Conservation (phyloP, 768 basidiomycete species). For the Neoboletus subvelutipes region DNA sequence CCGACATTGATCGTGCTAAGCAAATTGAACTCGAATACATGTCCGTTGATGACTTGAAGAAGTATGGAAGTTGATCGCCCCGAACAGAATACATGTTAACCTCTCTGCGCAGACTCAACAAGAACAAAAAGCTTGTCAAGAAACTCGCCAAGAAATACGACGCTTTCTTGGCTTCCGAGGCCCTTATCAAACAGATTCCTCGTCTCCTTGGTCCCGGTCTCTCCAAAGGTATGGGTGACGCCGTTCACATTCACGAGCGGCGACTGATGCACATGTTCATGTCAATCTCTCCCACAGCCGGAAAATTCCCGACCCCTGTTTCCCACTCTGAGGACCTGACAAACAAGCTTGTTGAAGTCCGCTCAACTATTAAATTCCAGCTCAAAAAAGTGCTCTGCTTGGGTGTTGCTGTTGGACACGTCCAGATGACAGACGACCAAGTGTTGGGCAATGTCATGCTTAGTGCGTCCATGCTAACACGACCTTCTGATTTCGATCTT, state of each 20-base stretch:
- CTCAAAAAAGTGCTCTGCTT: constrained; percentile 98
- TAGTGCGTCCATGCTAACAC: constrained; percentile 48
- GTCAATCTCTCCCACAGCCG: constrained; percentile 53
- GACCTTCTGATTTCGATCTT: not conserved
- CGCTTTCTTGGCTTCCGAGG: constrained; percentile 95
- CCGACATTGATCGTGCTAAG: constrained; percentile 98
- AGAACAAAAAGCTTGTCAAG: constrained; percentile 99
- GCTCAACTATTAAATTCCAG: constrained; percentile 99
- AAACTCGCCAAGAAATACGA: constrained; percentile 99
- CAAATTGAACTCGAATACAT: constrained; percentile 98
- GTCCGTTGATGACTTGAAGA: constrained; percentile 99
- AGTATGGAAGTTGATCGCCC: constrained; percentile 51
- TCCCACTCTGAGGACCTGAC: constrained; percentile 86
- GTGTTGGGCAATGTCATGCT: constrained; percentile 98
- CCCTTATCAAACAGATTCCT: constrained; percentile 99
- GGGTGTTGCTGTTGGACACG: constrained; percentile 97
- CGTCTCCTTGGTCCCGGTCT: constrained; percentile 99
- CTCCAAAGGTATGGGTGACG: constrained; percentile 72
- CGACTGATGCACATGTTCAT: not conserved
- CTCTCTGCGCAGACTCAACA: constrained; percentile 74
- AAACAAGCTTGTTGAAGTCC: constrained; percentile 92
- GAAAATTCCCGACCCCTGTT: constrained; percentile 98
- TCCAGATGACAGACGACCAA: constrained; percentile 97
- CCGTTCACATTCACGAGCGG: not conserved
- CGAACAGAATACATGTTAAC: not conserved